These are phyloP conservation scores for Trypanosoma congolense DNA, from an alignment of 208 protist species.

Conservation along the genomic window DNA sequence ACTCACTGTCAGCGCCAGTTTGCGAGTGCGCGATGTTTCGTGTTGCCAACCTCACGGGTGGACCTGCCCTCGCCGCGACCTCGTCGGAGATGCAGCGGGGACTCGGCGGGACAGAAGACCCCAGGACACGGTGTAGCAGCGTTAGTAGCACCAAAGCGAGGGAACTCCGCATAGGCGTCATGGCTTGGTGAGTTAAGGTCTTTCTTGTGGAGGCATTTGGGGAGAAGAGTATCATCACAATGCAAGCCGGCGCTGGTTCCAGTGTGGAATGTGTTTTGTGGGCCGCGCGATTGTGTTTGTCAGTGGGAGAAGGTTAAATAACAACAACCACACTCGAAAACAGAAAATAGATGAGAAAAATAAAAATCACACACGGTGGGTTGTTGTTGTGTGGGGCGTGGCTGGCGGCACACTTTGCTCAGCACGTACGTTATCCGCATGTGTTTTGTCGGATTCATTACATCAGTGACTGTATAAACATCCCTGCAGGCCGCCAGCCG, in stretches of 20 bases:
- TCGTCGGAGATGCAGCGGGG: not conserved
- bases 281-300: too few species aligned
- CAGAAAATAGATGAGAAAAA: too few species aligned
- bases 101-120: not conserved
- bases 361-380: not conserved
- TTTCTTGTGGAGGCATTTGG: too few species aligned
- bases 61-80: not conserved
- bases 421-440: not conserved
- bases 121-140: not conserved
- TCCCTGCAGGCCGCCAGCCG: not conserved
- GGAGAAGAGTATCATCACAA: too few species aligned
- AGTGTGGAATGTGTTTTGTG: too few species aligned
- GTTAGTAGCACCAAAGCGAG: not conserved
- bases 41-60: not conserved
- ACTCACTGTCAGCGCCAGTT: constrained; percentile 3
- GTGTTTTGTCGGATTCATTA: not conserved
- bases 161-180: too few species aligned
- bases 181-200: not conserved
- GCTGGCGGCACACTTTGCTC: not conserved
- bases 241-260: too few species aligned
- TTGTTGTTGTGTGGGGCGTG: not conserved
- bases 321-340: too few species aligned
- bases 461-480: constrained; percentile 7
- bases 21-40: not conserved
- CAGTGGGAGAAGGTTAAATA: too few species aligned